These are phyloP conservation scores for Scleroderma citrinum DNA, from an alignment of 768 basidiomycete genomes.

Conservation along the genomic window DNA sequence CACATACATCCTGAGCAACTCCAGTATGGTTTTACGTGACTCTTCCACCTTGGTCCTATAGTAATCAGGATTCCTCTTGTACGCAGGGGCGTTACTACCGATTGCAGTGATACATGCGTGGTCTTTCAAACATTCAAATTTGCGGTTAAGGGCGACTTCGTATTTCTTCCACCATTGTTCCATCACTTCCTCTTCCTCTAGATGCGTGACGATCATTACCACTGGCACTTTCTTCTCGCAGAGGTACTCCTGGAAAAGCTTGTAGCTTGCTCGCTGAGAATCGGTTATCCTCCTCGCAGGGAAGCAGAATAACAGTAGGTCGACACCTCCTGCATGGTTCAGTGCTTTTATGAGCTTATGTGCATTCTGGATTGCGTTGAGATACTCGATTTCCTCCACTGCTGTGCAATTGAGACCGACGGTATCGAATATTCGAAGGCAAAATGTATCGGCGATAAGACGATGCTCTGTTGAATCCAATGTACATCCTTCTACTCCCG, in stretches of 20 bases:
- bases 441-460: slow-evolving; percentile 10
- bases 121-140: slow-evolving; percentile 15
- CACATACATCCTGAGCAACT: not conserved
- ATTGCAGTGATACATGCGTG: slow-evolving; percentile 34
- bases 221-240: slow-evolving; percentile 28
- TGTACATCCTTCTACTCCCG: slow-evolving; percentile 28
- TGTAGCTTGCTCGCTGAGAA: slow-evolving; percentile 25
- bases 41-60: not conserved
- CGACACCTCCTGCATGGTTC: slow-evolving; percentile 29
- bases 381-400: slow-evolving; percentile 19
- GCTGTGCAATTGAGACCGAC: slow-evolving; percentile 26
- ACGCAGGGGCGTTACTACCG: slow-evolving; percentile 7
- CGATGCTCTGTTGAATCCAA: slow-evolving; percentile 26
- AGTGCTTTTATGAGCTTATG: slow-evolving; percentile 30
- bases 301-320: slow-evolving; percentile 36
- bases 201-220: slow-evolving; percentile 29
- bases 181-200: slow-evolving; percentile 31
- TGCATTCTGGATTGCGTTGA: slow-evolving; percentile 26
- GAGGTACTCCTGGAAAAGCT: slow-evolving; percentile 27
- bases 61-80: too few relatives aligned
- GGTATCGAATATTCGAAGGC: slow-evolving; percentile 29
- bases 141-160: slow-evolving; percentile 11
- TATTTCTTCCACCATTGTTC: slow-evolving; percentile 31
- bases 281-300: slow-evolving; percentile 26
- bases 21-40: not conserved